These are phyloP conservation scores for Marasmius fiardii DNA, from an alignment of 1,284 basidiomycete species.

Conservation along the genomic window DNA sequence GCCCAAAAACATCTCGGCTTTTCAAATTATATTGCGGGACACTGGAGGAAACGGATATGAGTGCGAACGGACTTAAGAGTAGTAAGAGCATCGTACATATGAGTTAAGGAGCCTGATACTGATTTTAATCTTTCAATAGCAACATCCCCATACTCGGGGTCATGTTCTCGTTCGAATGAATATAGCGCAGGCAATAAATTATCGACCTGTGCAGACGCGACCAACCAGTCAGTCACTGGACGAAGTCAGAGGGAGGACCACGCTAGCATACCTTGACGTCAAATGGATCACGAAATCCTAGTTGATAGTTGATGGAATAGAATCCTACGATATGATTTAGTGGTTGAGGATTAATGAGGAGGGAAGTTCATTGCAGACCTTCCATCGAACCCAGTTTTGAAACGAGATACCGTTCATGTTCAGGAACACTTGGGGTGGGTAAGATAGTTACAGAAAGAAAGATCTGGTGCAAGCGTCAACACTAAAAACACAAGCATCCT, in stretches of 20 bases:
- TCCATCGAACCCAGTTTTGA: constrained; percentile 50
- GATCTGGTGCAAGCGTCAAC: constrained; percentile 30
- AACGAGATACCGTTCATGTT: constrained; percentile 48
- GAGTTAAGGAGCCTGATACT: constrained; percentile 44
- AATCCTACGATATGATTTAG: constrained; percentile 39
- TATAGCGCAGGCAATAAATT: constrained; percentile 52
- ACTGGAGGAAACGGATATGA: constrained; percentile 25
- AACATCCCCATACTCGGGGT: constrained; percentile 28
- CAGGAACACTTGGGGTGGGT: constrained; percentile 42
- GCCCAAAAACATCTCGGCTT: constrained; percentile 27
- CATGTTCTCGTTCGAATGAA: constrained; percentile 37
- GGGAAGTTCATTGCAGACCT: constrained; percentile 26
- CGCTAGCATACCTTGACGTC: constrained; percentile 33
- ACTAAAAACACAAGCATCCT: not conserved
- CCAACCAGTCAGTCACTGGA: not conserved
- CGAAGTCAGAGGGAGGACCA: not conserved
- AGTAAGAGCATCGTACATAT: constrained; percentile 40
- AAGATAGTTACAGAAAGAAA: constrained; percentile 57
- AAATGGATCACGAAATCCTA: constrained; percentile 61
- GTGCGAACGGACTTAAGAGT: not conserved
- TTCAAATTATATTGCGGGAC: constrained; percentile 59
- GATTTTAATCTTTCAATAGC: constrained; percentile 39
- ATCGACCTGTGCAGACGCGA: constrained; percentile 25
- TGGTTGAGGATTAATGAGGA: not conserved
- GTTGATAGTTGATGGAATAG: constrained; percentile 56